Evolutionary conservation across 345 rosid genomes (phyloP).

Genomic region (Moricandia moricandioides): DNA sequence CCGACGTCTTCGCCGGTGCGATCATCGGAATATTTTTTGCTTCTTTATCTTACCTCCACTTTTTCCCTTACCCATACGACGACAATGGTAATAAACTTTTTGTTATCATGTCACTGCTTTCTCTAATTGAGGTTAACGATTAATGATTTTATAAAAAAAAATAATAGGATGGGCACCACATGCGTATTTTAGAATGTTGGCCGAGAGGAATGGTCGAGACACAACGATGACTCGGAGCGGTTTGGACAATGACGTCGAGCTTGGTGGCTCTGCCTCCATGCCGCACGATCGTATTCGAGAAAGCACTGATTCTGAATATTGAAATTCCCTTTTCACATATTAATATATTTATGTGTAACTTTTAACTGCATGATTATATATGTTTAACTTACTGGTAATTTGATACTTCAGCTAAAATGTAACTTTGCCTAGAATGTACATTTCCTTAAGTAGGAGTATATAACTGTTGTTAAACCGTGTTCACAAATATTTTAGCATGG

Average conservation of each 20-base stretch:
- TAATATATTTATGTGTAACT: not conserved
- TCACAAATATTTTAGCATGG: not conserved
- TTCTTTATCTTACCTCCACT: constrained; percentile 57
- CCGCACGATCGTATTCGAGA: constrained; percentile 28
- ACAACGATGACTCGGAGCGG: constrained; percentile 19
- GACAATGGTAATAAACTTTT: constrained; percentile 36
- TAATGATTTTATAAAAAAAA: not conserved
- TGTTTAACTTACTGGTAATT: constrained; percentile 22
- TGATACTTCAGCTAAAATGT: not conserved
- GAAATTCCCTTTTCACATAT: not conserved
- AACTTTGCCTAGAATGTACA: not conserved
- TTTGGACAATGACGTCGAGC: constrained; percentile 29
- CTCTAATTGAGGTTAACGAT: not conserved
- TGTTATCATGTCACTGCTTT: not conserved
- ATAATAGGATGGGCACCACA: constrained; percentile 62
- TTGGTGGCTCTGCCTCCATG: constrained; percentile 9
- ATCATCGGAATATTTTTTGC: constrained; percentile 49
- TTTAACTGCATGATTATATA: not conserved
- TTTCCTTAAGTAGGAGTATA: not conserved
- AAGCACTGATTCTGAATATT: constrained; percentile 30
- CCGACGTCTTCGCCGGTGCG: constrained; percentile 67
- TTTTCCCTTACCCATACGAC: constrained; percentile 52
- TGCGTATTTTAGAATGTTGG: constrained; percentile 46
- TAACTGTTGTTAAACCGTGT: constrained; percentile 7
- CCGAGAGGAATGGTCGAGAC: constrained; percentile 34